These are phyloP conservation scores for Gracilariopsis chorda DNA, from an alignment of 23 red algal species.

Conservation along the genomic window DNA sequence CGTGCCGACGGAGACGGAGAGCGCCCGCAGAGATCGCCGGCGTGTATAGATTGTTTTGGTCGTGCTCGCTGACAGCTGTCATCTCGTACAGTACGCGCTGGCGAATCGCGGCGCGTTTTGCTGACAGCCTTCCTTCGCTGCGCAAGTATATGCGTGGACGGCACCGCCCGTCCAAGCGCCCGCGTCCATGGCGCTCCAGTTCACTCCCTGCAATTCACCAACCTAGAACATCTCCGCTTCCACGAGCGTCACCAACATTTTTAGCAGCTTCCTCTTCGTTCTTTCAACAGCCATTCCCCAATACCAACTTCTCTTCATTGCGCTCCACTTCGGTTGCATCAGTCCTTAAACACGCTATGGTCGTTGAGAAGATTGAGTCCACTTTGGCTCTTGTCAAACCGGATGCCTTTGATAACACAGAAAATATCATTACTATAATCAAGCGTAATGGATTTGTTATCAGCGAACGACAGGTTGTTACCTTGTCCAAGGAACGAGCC, in stretches of 20 bases:
- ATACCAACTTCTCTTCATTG: too few species aligned
- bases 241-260: too few species aligned
- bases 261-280: too few species aligned
- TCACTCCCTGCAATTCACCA: not conserved
- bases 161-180: not conserved
- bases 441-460: conserved; percentile 58
- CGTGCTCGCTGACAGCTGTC: too few species aligned
- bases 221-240: too few species aligned
- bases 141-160: not conserved
- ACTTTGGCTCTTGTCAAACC: conserved; percentile 79
- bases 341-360: conserved; percentile 15
- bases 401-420: conserved; percentile 60
- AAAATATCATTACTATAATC: conserved; percentile 55
- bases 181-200: not conserved
- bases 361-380: conserved; percentile 49
- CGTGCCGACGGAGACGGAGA: too few species aligned
- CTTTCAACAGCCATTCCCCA: too few species aligned
- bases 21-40: too few species aligned
- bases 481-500: conserved; percentile 55
- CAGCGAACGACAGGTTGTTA: conserved; percentile 13
- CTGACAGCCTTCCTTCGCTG: conserved; percentile 1
- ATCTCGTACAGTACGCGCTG: too few species aligned
- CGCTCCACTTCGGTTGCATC: too few species aligned
- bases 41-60: too few species aligned
- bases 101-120: not conserved